These are phyloP conservation scores for Amanita rimosa DNA, from an alignment of 768 basidiomycete genomes.

Conservation along the genomic window DNA sequence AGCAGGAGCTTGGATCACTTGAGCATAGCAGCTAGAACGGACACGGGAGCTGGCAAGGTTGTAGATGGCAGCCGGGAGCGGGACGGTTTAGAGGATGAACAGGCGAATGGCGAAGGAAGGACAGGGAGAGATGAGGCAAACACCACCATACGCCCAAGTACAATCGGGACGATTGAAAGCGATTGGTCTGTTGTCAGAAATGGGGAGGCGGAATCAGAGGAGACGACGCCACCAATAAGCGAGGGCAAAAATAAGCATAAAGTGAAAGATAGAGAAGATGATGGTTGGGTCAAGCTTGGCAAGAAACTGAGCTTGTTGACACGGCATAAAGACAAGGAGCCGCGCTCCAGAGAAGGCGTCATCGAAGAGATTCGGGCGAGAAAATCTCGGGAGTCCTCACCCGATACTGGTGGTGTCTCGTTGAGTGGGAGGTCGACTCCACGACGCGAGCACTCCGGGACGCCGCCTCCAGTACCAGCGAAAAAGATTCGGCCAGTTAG, in stretches of 20 bases:
- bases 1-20: constrained; percentile 3
- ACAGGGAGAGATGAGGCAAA: constrained; percentile 4
- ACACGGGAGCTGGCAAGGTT: not conserved
- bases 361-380: not conserved
- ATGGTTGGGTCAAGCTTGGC: constrained; percentile 54
- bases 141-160: not conserved
- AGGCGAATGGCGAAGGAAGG: not conserved
- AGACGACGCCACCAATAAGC: not conserved
- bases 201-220: constrained; percentile 11
- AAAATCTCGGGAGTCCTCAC: not conserved
- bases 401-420: not conserved
- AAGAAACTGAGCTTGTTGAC: constrained; percentile 44
- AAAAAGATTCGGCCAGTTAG: not conserved
- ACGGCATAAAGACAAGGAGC: constrained; percentile 21
- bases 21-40: not conserved
- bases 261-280: constrained; percentile 21
- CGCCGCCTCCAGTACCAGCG: not conserved
- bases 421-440: not conserved
- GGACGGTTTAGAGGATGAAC: not conserved
- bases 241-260: constrained; percentile 19
- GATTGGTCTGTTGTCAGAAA: constrained; percentile 11
- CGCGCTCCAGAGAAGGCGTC: constrained; percentile 10
- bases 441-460: not conserved
- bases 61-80: not conserved
- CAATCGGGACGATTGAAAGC: not conserved